Percentiles rank a stretch among this genome's conserved stretches.
Conservation (phyloP, 176 grass and related monocot genomes). For the Oryza officinalis region DNA sequence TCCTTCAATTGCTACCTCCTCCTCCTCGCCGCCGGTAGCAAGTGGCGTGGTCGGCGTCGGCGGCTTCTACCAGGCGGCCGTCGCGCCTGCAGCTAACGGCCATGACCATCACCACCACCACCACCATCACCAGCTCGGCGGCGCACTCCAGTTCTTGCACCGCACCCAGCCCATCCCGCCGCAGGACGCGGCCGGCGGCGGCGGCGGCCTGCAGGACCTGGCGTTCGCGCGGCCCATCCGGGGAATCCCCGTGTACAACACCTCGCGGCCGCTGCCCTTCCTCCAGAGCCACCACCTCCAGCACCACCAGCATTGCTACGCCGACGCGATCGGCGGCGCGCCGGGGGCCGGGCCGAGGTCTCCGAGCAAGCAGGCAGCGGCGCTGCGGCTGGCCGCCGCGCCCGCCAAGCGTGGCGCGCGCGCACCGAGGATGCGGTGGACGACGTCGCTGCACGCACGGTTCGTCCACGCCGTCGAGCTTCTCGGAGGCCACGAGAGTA, state of each 20-base stretch:
- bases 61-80: conserved; percentile 23
- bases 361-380: conserved; percentile 32
- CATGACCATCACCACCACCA: not conserved
- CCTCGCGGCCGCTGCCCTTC: conserved; percentile 53
- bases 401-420: conserved; percentile 56
- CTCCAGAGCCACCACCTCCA: conserved; percentile 48
- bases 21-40: conserved; percentile 13
- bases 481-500: conserved; percentile 96
- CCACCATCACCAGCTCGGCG: not conserved
- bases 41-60: not conserved
- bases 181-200: conserved; percentile 39
- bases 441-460: conserved; percentile 82
- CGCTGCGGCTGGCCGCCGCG: conserved; percentile 50
- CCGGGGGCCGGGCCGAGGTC: conserved; percentile 37
- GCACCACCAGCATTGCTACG: conserved; percentile 45
- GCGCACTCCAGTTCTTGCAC: conserved; percentile 47
- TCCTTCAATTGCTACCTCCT: conserved; percentile 14
- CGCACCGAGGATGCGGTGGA: conserved; percentile 94
- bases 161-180: conserved; percentile 54
- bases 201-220: conserved; percentile 48
- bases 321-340: conserved; percentile 30
- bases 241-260: conserved; percentile 84
- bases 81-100: not conserved
- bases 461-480: conserved; percentile 95
- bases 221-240: conserved; percentile 63